A percentile compares a stretch with the other conserved stretches of the same genome.
Evolutionary conservation across 306 rosid species (phyloP).

Genomic region (Neltuma alba): DNA sequence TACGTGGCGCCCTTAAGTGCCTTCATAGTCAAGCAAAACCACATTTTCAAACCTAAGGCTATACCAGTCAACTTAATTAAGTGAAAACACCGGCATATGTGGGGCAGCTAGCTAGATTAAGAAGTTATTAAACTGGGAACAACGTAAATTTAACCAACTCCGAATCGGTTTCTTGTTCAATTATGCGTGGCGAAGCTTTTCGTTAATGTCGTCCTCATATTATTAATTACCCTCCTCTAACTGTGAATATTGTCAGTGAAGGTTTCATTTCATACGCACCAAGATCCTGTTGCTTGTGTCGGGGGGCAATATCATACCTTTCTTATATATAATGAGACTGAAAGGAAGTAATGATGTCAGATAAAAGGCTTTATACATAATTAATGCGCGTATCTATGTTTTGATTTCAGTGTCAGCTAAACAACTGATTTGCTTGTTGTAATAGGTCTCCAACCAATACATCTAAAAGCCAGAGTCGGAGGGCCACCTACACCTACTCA

Average conservation of each 20-base stretch:
- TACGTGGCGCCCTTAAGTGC: slow-evolving; percentile 25
- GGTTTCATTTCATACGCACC: slow-evolving; percentile 42
- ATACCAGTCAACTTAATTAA: slow-evolving; percentile 21
- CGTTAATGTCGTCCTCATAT: slow-evolving; percentile 33
- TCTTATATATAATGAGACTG: slow-evolving; percentile 20
- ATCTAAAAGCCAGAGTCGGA: slow-evolving; percentile 42
- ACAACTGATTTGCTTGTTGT: slow-evolving; percentile 63
- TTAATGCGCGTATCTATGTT: slow-evolving; percentile 10
- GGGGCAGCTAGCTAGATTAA: slow-evolving; percentile 27
- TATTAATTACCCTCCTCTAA: background rate
- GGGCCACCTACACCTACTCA: background rate
- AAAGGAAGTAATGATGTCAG: slow-evolving; percentile 46
- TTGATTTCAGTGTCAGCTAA: slow-evolving; percentile 59
- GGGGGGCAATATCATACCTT: slow-evolving; percentile 30
- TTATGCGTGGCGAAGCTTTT: slow-evolving; percentile 18
- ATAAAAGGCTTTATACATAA: slow-evolving; percentile 29
- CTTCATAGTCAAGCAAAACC: slow-evolving; percentile 38
- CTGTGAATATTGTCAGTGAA: slow-evolving; percentile 46
- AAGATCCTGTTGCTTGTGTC: slow-evolving; percentile 41
- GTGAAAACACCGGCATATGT: slow-evolving; percentile 44
- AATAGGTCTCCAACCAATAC: slow-evolving; percentile 62
- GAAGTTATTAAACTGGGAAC: slow-evolving; percentile 26
- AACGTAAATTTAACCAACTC: slow-evolving; percentile 30
- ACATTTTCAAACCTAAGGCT: slow-evolving; percentile 54
- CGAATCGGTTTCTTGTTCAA: slow-evolving; percentile 23